Evolutionary conservation across 805 yeast genomes (phyloP), one percentile per base, ranked within the genome.

Genomic region (baker's yeast (Saccharomyces cerevisiae)): DNA sequence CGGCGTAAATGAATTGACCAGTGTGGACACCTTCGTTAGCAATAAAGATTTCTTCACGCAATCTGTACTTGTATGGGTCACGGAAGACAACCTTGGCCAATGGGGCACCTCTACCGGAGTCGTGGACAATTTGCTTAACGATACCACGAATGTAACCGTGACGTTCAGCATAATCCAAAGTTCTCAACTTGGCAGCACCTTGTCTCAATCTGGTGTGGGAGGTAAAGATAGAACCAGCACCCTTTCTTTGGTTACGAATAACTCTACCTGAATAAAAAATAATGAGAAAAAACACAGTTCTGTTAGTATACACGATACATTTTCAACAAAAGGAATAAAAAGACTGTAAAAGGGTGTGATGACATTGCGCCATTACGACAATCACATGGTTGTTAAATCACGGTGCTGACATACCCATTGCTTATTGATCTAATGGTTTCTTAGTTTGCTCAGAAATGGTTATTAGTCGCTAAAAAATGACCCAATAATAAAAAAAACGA

Each of bases 161-260:
- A 78, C 96, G 92, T 84, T 94, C 99, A 79, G 98, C 96, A 74
- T 84, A 92, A 81, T 94, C 98, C 78, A 92, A 86, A 76, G 96
- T 87, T 87, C 99, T 89, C 79, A 92, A 86, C 89, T 92, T 92
- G 77, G 99, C 99, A 77, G 99, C 98, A 79, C 99, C 99, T 83
- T 94, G 89, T 88, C 99, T 90, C 80, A 94, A 89, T 82, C 98
- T 92, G 85, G 98, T 92, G 94, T 92, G 96, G 74, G 99, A 85
- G 77, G 96, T 87, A 90, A 94, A 94, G 85, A 94, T 90, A 74
- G 98, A 92, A 77, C 99, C 98, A 80, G 97, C 96, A 87, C 98
- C 98, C 84, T 94, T 94, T 90, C 99, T 91, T 87, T 94, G 99
- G 87, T 94, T 94, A 84, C 99, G 96, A 84, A 94, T 94, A 82